A percentile compares a stretch with the other conserved stretches of the same genome.
Conservation (phyloP, 2,329 filamentous ascomycete species). For the Exophiala bonariae region DNA sequence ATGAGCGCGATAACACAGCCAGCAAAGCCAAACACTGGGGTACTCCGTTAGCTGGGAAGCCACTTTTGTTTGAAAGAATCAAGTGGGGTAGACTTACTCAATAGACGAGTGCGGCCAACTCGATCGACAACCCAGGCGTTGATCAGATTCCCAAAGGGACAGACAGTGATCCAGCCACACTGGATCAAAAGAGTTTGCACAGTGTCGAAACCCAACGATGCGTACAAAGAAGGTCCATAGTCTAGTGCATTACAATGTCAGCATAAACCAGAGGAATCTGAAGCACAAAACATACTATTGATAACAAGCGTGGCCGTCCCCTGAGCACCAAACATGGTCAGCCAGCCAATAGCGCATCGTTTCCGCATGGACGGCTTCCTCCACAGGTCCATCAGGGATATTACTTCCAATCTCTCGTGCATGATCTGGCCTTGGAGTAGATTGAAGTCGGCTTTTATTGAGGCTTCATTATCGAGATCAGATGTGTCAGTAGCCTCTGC, state of each 20-base stretch:
- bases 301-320: neutral
- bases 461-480: neutral
- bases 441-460: neutral
- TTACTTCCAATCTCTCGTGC: neutral
- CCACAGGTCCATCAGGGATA: constrained; percentile 14
- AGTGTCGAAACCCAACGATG: neutral
- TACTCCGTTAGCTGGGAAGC: neutral
- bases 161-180: constrained; percentile 4
- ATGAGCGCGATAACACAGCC: neutral
- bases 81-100: neutral
- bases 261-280: neutral
- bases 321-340: neutral
- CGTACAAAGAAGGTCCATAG: neutral
- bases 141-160: constrained; percentile 16
- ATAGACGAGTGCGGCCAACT: constrained; percentile 11
- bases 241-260: neutral
- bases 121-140: constrained; percentile 17
- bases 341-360: constrained; percentile 9
- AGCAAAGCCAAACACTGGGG: neutral
- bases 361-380: constrained; percentile 19
- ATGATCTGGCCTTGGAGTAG: constrained; percentile 1
- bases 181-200: neutral
- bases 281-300: constrained; percentile 4
- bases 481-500: constrained; percentile 11
- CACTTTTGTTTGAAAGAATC: neutral